phyloP scores from a whole-genome alignment of 1,284 basidiomycete species.

The Naganishia sp. region DNA sequence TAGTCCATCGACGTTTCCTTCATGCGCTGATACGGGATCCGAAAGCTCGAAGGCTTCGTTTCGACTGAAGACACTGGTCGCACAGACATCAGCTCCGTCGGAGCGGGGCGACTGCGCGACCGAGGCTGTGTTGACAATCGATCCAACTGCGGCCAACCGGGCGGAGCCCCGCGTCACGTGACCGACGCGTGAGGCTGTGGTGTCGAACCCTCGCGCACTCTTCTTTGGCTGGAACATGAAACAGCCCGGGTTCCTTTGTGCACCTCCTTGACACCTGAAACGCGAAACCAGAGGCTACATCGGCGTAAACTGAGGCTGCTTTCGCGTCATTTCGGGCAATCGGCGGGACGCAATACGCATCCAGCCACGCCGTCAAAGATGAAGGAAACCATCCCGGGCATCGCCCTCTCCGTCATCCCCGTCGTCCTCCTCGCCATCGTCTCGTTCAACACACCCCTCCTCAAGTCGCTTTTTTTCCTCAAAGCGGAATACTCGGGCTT shows the following conservation, averaged over 20 bases:
- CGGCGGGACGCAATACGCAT: too few relatives aligned
- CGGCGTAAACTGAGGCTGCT: too few relatives aligned
- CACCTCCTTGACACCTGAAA: not conserved
- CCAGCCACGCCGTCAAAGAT: not conserved
- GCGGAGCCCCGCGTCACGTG: too few relatives aligned
- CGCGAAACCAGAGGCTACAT: not conserved
- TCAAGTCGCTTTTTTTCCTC: conserved; percentile 82
- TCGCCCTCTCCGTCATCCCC: conserved; percentile 72
- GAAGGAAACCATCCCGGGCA: conserved; percentile 73
- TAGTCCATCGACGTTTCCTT: too few relatives aligned
- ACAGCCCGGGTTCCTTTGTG: not conserved
- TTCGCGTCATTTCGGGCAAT: too few relatives aligned
- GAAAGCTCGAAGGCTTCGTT: too few relatives aligned
- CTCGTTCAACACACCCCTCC: conserved; percentile 78
- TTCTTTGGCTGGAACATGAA: not conserved
- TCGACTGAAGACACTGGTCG: too few relatives aligned
- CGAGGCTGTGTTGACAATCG: too few relatives aligned
- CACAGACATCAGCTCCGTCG: too few relatives aligned
- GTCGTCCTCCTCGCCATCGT: conserved; percentile 75
- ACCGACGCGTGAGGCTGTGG: not conserved
- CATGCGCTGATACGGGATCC: too few relatives aligned
- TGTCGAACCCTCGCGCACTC: not conserved
- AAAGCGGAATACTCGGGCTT: conserved; percentile 64
- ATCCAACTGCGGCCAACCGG: too few relatives aligned
- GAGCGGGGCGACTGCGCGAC: too few relatives aligned